These are phyloP conservation scores for Mucor lusitanicus DNA, from an alignment of 371 early-diverging fungal genomes.

Conservation along the genomic window DNA sequence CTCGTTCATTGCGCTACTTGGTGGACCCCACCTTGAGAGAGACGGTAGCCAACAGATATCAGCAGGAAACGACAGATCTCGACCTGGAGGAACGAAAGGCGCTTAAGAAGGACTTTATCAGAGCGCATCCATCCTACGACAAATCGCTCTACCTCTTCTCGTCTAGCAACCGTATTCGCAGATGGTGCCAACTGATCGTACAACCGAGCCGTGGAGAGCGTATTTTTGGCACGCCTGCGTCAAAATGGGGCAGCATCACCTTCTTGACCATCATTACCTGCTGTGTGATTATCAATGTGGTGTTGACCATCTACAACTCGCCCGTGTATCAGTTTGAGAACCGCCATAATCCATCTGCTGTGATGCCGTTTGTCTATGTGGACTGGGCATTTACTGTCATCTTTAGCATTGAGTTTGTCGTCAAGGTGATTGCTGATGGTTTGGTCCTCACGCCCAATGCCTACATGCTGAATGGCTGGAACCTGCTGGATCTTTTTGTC, in stretches of 20 bases:
- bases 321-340: conserved; percentile 58
- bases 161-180: conserved; percentile 51
- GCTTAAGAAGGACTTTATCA: conserved; percentile 55
- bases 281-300: conserved; percentile 53
- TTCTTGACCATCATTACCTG: conserved; percentile 50
- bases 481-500: conserved; percentile 68
- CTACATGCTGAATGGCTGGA: conserved; percentile 66
- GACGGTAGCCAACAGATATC: conserved; percentile 24
- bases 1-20: conserved; percentile 27
- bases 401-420: conserved; percentile 62
- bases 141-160: conserved; percentile 62
- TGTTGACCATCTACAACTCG: conserved; percentile 57
- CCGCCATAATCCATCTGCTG: conserved; percentile 25
- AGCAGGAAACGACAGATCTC: conserved; percentile 31
- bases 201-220: conserved; percentile 58
- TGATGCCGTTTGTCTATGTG: conserved; percentile 20
- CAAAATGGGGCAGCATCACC: conserved; percentile 36
- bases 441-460: conserved; percentile 69
- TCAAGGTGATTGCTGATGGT: conserved; percentile 70
- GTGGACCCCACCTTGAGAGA: conserved; percentile 33
- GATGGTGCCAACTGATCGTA: conserved; percentile 60
- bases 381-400: conserved; percentile 60
- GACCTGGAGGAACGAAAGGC: conserved; percentile 53
- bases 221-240: conserved; percentile 52
- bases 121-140: conserved; percentile 64